Conservation (phyloP, 2,329 filamentous ascomycete genomes). For the Blastomyces parvus region DNA sequence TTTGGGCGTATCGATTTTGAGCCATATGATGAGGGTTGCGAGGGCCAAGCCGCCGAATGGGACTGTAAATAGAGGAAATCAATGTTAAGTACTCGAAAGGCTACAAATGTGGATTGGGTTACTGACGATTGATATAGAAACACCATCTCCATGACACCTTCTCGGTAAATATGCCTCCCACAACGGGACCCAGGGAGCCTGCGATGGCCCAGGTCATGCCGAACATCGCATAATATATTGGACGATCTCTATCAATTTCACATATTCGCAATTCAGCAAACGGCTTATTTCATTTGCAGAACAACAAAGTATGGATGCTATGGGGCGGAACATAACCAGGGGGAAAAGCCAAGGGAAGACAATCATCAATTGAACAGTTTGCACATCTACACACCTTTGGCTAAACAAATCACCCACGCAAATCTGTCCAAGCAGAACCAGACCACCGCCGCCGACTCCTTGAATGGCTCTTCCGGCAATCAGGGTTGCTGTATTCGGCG, state of each 20-base stretch:
- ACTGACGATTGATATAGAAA: conserved; percentile 50
- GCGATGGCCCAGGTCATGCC: conserved; percentile 55
- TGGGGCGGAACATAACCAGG: background rate
- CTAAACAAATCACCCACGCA: conserved; percentile 56
- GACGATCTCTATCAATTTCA: conserved; percentile 36
- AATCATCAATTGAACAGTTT: background rate
- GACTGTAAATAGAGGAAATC: conserved; percentile 25
- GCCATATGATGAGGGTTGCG: conserved; percentile 49
- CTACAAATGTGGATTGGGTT: background rate
- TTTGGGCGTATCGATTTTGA: conserved; percentile 52
- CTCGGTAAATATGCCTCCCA: conserved; percentile 54
- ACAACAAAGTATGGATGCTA: background rate
- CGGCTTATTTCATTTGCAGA: background rate
- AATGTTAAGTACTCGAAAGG: conserved; percentile 16
- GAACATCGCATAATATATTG: conserved; percentile 55
- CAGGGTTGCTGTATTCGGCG: conserved; percentile 51
- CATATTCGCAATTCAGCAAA: background rate
- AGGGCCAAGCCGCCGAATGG: conserved; percentile 53
- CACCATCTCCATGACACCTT: conserved; percentile 53
- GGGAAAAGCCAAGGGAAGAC: background rate
- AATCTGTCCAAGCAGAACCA: conserved; percentile 55
- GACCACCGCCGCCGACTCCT: conserved; percentile 53
- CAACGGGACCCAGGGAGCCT: conserved; percentile 49
- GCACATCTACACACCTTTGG: conserved; percentile 35
- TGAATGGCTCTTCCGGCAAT: conserved; percentile 54